A percentile compares a stretch with the other conserved stretches of the same genome.
Conservation (phyloP, 768 basidiomycete genomes). For the Ramaria sp. region DNA sequence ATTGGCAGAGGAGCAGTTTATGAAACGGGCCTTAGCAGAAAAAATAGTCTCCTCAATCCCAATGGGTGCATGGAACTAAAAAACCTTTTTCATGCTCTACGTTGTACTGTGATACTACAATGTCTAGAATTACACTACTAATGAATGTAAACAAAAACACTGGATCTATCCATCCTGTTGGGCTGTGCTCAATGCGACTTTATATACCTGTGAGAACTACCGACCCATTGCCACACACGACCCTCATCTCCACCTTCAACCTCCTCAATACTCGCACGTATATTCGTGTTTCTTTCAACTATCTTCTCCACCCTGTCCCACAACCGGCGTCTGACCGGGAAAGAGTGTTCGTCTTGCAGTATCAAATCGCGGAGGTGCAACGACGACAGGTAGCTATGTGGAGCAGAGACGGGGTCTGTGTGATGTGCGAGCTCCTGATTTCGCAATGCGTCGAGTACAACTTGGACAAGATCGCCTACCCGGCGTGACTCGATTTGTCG, state of each 20-base stretch:
- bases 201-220: conserved; percentile 22
- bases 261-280: conserved; percentile 76
- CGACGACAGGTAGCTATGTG: conserved; percentile 72
- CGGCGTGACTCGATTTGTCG: conserved; percentile 50
- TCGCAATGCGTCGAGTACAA: conserved; percentile 68
- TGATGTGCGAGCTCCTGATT: conserved; percentile 78
- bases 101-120: background rate
- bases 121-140: conserved; percentile 1
- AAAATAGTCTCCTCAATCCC: conserved; percentile 66
- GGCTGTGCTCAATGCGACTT: background rate
- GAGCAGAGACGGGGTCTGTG: conserved; percentile 64
- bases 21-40: conserved; percentile 90
- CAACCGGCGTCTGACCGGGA: conserved; percentile 47
- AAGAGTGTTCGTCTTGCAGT: conserved; percentile 71
- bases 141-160: background rate
- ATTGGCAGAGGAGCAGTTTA: conserved; percentile 92
- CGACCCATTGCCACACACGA: conserved; percentile 89
- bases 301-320: conserved; percentile 79
- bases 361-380: conserved; percentile 82
- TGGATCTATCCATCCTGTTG: background rate
- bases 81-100: background rate
- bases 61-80: conserved; percentile 25
- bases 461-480: conserved; percentile 64
- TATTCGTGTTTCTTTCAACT: conserved; percentile 87
- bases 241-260: conserved; percentile 77